These are phyloP conservation scores for Haematococcus lacustris DNA, from an alignment of 139 green algal genomes.

Conservation along the genomic window DNA sequence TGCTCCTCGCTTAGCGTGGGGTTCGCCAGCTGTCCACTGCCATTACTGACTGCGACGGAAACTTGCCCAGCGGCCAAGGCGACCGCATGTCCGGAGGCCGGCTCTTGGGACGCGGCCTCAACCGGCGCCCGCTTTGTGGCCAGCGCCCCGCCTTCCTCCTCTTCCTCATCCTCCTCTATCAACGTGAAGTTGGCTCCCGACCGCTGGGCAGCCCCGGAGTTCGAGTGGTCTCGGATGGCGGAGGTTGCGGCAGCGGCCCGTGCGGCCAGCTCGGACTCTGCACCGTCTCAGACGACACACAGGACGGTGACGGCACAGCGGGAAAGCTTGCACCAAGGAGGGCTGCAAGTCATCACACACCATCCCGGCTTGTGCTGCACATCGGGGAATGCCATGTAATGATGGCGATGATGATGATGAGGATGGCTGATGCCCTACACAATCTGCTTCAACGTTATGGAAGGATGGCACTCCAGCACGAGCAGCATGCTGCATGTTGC, in stretches of 20 bases:
- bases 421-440: background rate
- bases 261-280: background rate
- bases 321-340: background rate
- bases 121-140: too few species aligned
- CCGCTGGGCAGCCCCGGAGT: background rate
- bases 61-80: too few species aligned
- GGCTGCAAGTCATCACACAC: too few species aligned
- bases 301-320: background rate
- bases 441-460: background rate
- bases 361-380: too few species aligned
- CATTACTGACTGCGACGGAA: too few species aligned
- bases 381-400: too few species aligned
- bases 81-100: too few species aligned
- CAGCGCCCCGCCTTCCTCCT: background rate
- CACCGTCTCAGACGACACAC: background rate
- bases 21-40: too few species aligned
- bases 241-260: background rate
- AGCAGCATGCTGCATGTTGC: too few species aligned
- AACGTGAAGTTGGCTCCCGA: constrained; percentile 1
- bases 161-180: background rate
- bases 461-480: too few species aligned
- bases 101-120: too few species aligned
- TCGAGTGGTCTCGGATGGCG: background rate
- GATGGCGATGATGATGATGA: background rate
- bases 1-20: too few species aligned